These are phyloP conservation scores for Myriosclerotinia duriaeana DNA, from an alignment of 2,329 filamentous ascomycete genomes.

Conservation along the genomic window DNA sequence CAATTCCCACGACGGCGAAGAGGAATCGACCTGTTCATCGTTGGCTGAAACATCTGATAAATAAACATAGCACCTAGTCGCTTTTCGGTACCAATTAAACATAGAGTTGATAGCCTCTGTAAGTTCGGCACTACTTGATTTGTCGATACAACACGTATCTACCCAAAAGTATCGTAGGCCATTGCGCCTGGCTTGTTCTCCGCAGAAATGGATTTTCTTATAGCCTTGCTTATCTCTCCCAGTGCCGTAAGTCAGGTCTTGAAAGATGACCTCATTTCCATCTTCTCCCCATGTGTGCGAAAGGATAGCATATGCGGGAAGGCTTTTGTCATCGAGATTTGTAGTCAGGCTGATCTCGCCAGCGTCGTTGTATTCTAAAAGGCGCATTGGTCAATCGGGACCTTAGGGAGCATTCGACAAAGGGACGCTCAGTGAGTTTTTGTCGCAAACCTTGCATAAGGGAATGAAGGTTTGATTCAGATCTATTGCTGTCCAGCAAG, in stretches of 20 bases:
- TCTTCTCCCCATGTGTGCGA: conserved; percentile 35
- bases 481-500: background rate
- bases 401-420: too few species aligned
- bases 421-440: background rate
- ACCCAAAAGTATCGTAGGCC: conserved; percentile 28
- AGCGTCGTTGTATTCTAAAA: conserved; percentile 25
- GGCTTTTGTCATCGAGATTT: conserved; percentile 21
- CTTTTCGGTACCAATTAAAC: conserved; percentile 33
- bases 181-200: conserved; percentile 27
- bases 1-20: conserved; percentile 24
- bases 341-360: conserved; percentile 25
- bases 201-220: conserved; percentile 27
- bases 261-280: conserved; percentile 28
- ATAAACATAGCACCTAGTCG: conserved; percentile 32
- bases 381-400: conserved; percentile 18
- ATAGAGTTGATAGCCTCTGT: conserved; percentile 34
- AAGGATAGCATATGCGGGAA: conserved; percentile 36
- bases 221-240: conserved; percentile 25
- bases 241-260: conserved; percentile 24
- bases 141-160: conserved; percentile 29
- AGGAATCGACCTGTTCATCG: background rate
- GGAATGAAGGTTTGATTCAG: background rate
- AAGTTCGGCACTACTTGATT: conserved; percentile 24
- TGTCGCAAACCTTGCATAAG: background rate
- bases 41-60: conserved; percentile 26